phyloP scores from a whole-genome alignment of 176 grass and related monocot species.

The Typha latifolia region DNA sequence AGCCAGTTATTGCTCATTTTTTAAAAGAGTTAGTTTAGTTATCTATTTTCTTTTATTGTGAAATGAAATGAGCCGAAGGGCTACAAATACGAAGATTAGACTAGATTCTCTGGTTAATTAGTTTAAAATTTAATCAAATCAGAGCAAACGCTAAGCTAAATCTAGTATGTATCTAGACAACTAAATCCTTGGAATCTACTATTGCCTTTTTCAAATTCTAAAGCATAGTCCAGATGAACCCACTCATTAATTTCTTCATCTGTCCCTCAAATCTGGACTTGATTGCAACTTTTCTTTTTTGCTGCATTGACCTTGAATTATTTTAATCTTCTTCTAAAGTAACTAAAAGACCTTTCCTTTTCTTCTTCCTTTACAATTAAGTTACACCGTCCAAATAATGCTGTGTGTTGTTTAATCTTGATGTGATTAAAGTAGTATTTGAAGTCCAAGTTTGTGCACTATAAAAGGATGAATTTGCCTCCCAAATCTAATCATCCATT shows the following conservation, averaged over 20 bases:
- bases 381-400: slow-evolving; percentile 6
- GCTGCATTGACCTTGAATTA: not conserved
- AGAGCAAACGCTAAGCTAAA: not conserved
- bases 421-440: slow-evolving; percentile 24
- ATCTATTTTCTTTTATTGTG: too few species aligned
- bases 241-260: too few species aligned
- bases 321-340: not conserved
- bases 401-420: not conserved
- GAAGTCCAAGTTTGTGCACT: slow-evolving; percentile 27
- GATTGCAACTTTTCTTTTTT: too few species aligned
- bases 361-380: not conserved
- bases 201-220: not conserved
- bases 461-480: slow-evolving; percentile 34
- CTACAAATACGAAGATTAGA: not conserved
- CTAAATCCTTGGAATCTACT: not conserved
- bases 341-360: not conserved
- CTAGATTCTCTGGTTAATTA: not conserved
- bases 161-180: not conserved
- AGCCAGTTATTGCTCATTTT: too few species aligned
- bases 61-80: too few species aligned
- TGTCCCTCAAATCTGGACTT: too few species aligned
- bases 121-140: not conserved
- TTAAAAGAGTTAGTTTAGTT: too few species aligned
- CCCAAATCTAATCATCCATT: not conserved
- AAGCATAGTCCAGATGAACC: too few species aligned